Evolutionary conservation across 345 rosid species (phyloP).

Genomic region (Aquilaria sinensis): DNA sequence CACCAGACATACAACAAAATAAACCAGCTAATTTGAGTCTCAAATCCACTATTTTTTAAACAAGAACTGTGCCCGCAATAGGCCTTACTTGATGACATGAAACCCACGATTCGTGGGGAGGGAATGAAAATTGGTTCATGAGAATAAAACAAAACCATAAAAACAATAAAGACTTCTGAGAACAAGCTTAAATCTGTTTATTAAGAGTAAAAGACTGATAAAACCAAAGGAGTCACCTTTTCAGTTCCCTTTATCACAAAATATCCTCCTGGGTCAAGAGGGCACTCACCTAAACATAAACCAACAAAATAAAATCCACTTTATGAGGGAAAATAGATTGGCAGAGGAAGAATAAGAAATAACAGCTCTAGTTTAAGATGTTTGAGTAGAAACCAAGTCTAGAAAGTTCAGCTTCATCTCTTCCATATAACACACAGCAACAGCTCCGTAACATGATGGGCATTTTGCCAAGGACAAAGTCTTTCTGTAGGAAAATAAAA

Average conservation of each 20-base stretch:
- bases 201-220: neutral
- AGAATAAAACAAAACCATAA: neutral
- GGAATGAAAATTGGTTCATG: too few species aligned
- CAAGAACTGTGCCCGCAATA: too few species aligned
- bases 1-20: too few species aligned
- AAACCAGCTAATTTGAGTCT: too few species aligned
- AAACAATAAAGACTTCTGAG: slow-evolving; percentile 10
- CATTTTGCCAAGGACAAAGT: slow-evolving; percentile 71
- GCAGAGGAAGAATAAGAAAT: neutral
- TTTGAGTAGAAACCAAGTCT: slow-evolving; percentile 56
- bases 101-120: too few species aligned
- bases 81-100: too few species aligned
- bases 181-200: neutral
- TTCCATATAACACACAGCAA: slow-evolving; percentile 65
- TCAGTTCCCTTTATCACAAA: slow-evolving; percentile 85
- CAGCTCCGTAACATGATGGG: slow-evolving; percentile 90
- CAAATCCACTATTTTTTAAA: too few species aligned
- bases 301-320: slow-evolving; percentile 9
- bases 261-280: slow-evolving; percentile 97
- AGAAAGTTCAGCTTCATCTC: slow-evolving; percentile 92
- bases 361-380: slow-evolving; percentile 3
- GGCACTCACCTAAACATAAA: slow-evolving; percentile 78
- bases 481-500: slow-evolving; percentile 36
- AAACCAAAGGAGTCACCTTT: slow-evolving; percentile 42
- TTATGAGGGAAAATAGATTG: neutral